Conservation (phyloP, 352 stramenopile genomes). For the Pythium sukuiense region DNA sequence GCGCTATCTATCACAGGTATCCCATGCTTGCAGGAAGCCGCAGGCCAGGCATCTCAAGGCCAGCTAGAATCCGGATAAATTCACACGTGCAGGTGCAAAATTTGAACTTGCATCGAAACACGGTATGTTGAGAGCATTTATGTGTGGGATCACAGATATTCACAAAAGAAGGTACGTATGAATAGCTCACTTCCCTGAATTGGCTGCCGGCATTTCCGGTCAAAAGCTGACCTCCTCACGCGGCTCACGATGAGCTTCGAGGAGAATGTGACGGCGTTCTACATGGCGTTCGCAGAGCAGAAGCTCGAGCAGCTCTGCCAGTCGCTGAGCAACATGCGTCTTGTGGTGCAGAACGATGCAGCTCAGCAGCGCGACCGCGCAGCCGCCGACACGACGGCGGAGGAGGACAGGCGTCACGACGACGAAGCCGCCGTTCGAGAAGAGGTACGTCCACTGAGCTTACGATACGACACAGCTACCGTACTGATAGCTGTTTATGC, state of each 20-base stretch:
- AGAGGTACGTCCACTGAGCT: conserved; percentile 34
- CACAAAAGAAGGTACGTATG: conserved; percentile 4
- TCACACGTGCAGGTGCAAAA: neutral
- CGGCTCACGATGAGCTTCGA: conserved; percentile 63
- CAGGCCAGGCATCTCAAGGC: neutral
- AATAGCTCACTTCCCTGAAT: neutral
- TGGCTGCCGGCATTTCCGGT: neutral
- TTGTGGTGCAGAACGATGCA: conserved; percentile 35
- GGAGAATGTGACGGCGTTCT: conserved; percentile 78
- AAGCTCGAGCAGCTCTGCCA: conserved; percentile 67
- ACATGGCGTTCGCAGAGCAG: conserved; percentile 77
- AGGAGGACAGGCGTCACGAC: conserved; percentile 13
- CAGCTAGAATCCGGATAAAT: no score
- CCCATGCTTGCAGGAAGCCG: no score
- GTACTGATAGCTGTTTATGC: neutral
- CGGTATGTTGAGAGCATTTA: neutral
- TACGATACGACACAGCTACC: neutral
- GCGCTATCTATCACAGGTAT: neutral
- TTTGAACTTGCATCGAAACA: neutral
- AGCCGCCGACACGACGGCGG: conserved; percentile 14
- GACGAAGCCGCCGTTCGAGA: conserved; percentile 46
- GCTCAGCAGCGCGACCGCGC: conserved; percentile 28
- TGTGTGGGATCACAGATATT: neutral
- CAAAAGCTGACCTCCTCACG: neutral
- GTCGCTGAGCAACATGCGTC: conserved; percentile 57